Percentiles rank a stretch among this genome's conserved stretches.
Conservation (phyloP, 805 yeast genomes). For the Yamadazyma ubonensis region DNA sequence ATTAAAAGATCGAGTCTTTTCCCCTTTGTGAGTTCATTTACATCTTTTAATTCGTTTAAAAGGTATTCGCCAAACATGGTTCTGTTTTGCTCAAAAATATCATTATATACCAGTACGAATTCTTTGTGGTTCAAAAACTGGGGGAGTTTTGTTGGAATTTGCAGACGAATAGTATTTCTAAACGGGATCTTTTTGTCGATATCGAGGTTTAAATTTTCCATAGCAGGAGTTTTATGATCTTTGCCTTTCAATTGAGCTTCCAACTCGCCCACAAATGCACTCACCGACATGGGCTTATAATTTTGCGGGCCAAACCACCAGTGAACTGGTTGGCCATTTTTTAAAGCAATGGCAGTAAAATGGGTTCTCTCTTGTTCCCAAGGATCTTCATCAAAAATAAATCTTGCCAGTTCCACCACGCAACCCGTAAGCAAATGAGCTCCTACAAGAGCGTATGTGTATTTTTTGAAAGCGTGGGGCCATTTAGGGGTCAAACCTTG, state of each 20-base stretch:
- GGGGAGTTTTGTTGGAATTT: not conserved
- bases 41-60: constrained; percentile 25
- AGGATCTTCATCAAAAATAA: constrained; percentile 54
- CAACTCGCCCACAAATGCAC: constrained; percentile 11
- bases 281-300: constrained; percentile 49
- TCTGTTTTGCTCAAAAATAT: constrained; percentile 24
- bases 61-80: constrained; percentile 21
- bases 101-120: constrained; percentile 30
- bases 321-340: constrained; percentile 48
- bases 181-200: not conserved
- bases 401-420: constrained; percentile 54
- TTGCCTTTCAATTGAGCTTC: not conserved
- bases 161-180: not conserved
- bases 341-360: constrained; percentile 51
- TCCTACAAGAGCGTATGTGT: constrained; percentile 32
- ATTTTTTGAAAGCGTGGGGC: constrained; percentile 16
- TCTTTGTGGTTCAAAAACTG: constrained; percentile 19
- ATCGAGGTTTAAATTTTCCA: no score
- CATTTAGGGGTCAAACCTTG: not conserved
- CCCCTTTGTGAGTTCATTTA: constrained; percentile 38
- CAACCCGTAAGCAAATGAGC: constrained; percentile 50
- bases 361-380: constrained; percentile 67
- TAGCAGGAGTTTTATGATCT: constrained; percentile 13
- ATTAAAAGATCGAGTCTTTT: constrained; percentile 32
- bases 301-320: constrained; percentile 71